phyloP scores from a whole-genome alignment of 1,139 yeast genomes.

The Pneumocystis wakefieldiae region DNA sequence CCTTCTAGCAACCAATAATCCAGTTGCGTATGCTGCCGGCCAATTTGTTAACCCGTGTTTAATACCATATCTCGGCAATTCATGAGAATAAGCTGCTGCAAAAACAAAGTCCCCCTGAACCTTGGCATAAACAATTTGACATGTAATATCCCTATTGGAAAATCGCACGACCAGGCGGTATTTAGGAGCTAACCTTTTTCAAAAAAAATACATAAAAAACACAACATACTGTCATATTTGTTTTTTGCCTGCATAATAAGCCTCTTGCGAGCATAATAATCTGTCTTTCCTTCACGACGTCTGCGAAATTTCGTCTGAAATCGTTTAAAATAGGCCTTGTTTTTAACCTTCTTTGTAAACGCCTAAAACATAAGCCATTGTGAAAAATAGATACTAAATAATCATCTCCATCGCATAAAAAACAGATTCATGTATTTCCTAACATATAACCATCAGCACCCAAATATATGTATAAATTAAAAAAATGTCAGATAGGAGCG shows the following conservation, averaged over 20 bases:
- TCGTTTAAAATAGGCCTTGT: conserved; percentile 95
- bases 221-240: conserved; percentile 54
- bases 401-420: not conserved
- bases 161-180: conserved; percentile 99
- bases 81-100: conserved; percentile 98
- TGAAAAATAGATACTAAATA: not conserved
- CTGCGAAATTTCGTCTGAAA: conserved; percentile 99
- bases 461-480: not conserved
- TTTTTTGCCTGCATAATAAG: conserved; percentile 99
- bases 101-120: conserved; percentile 93
- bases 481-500: not conserved
- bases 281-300: conserved; percentile 99
- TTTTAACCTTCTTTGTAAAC: conserved; percentile 57
- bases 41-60: conserved; percentile 99
- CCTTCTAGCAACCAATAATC: conserved; percentile 98
- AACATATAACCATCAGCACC: not conserved
- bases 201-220: not conserved
- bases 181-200: conserved; percentile 51
- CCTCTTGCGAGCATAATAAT: conserved; percentile 99
- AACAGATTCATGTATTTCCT: not conserved
- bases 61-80: conserved; percentile 95
- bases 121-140: conserved; percentile 93
- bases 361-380: conserved; percentile 28
- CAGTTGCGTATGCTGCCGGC: conserved; percentile 99
- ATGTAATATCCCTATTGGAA: conserved; percentile 98